Percentiles rank a stretch among this genome's conserved stretches.
Evolutionary conservation across 2,329 filamentous ascomycete genomes (phyloP).

Genomic region (Penicillium sp.): DNA sequence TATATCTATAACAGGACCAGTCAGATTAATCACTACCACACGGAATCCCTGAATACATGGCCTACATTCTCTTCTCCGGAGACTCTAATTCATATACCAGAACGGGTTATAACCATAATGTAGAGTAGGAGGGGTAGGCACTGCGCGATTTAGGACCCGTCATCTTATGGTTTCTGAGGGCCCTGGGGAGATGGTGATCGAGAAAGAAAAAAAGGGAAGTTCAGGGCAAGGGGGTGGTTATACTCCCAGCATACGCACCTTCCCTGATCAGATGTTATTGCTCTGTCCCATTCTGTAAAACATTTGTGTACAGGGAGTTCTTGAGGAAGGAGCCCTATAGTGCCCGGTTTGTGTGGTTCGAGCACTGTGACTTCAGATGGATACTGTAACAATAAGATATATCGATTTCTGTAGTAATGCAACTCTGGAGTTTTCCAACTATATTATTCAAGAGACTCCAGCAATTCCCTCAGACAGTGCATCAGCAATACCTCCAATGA

Average conservation of each 20-base stretch:
- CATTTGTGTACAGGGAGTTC: not conserved
- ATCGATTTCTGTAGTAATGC: no score
- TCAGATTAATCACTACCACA: not conserved
- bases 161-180: not conserved
- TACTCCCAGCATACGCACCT: not conserved
- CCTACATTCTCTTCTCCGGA: not conserved
- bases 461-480: not conserved
- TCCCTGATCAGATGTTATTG: not conserved
- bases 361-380: no score
- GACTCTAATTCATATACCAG: not conserved
- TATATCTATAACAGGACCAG: not conserved
- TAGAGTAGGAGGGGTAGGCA: not conserved
- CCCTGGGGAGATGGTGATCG: no score
- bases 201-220: not conserved
- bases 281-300: not conserved
- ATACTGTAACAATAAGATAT: no score
- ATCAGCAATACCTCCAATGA: constrained; percentile 18
- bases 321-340: not conserved
- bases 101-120: not conserved
- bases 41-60: no score
- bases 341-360: not conserved
- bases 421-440: no score
- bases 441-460: not conserved
- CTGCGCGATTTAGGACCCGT: no score
- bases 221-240: not conserved